A percentile compares a stretch with the other conserved stretches of the same genome.
Conservation (phyloP, 768 basidiomycete genomes). For the Lactifluus rugatus region DNA sequence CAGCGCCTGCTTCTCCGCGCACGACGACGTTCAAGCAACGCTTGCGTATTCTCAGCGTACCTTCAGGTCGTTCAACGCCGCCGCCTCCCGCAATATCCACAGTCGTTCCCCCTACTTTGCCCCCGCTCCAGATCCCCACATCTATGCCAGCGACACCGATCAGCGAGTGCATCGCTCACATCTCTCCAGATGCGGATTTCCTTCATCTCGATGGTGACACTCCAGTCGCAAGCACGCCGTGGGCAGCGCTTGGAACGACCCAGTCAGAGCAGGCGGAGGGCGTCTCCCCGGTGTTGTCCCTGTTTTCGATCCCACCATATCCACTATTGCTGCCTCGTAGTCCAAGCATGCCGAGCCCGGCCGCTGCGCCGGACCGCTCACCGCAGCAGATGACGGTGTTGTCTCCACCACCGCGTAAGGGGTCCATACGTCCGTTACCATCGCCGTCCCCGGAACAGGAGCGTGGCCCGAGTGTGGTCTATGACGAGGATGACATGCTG, state of each 20-base stretch:
- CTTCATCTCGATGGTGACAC: conserved; percentile 31
- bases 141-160: conserved; percentile 40
- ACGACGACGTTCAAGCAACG: conserved; percentile 41
- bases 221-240: background rate
- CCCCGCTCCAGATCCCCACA: conserved; percentile 22
- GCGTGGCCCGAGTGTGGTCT: conserved; percentile 1
- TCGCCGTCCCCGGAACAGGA: conserved; percentile 11
- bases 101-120: conserved; percentile 8
- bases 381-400: conserved; percentile 39
- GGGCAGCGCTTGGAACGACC: background rate
- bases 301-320: conserved; percentile 11
- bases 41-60: conserved; percentile 54
- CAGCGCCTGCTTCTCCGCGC: conserved; percentile 15
- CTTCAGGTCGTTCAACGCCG: conserved; percentile 21
- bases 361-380: conserved; percentile 22
- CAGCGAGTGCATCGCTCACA: conserved; percentile 49
- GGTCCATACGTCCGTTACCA: conserved; percentile 27
- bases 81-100: conserved; percentile 26
- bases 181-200: conserved; percentile 51
- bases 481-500: background rate
- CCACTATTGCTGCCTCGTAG: conserved; percentile 20
- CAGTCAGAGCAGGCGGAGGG: background rate
- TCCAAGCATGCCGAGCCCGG: conserved; percentile 21
- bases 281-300: background rate
- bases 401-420: conserved; percentile 54